Evolutionary conservation across 176 grass and related monocot genomes (phyloP).

Genomic region (Chrysopogon serrulatus): DNA sequence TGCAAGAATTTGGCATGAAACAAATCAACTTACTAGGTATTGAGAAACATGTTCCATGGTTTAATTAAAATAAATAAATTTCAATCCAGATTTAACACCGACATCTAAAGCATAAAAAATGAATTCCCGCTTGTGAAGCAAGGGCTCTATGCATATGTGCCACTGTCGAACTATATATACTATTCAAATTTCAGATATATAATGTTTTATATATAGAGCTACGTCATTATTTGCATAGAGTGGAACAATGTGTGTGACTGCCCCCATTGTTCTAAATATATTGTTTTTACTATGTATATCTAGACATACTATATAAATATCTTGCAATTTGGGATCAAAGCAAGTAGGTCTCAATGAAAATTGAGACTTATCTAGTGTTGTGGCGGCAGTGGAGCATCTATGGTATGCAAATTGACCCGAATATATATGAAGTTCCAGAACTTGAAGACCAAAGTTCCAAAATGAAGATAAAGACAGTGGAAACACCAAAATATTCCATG

Average conservation of each 20-base stretch:
- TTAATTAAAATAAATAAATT: background rate
- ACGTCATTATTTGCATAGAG: background rate
- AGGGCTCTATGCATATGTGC: background rate
- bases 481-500: constrained; percentile 18
- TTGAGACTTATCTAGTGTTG: background rate
- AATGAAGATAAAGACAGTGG: background rate
- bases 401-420: background rate
- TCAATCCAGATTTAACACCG: background rate
- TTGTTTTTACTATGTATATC: no score
- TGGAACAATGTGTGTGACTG: background rate
- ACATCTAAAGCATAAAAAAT: background rate
- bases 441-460: background rate
- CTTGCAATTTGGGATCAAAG: no score
- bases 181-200: background rate
- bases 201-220: no score
- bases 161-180: background rate
- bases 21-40: background rate
- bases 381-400: no score
- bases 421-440: background rate
- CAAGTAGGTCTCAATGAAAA: no score
- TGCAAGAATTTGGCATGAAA: background rate
- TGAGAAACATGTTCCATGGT: background rate
- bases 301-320: no score
- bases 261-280: background rate
- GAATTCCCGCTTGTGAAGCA: background rate